Base-by-base conservation (phyloP, 805 yeast genomes). In the Metschnikowia hibisci region DNA sequence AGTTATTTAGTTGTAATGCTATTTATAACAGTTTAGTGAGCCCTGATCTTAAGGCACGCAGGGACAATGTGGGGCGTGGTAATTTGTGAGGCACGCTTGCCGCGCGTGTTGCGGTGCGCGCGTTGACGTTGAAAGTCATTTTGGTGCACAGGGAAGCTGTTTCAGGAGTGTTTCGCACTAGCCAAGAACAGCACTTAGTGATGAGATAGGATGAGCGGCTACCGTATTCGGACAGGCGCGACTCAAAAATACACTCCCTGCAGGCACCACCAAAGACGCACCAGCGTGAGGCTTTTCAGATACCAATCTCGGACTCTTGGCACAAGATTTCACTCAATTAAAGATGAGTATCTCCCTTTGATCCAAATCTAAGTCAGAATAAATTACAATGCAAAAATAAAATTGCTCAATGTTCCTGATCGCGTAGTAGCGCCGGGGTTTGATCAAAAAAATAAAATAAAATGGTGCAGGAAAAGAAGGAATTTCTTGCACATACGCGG, bases 151-250 rank as follows among this genome's bases (percentile, higher is more conserved):
- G 32, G 39, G 39, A n/a, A 35, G 11, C 15, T 16, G 32, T 18
- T 35, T 35, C 39, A 15, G 7, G 29, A 9, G 25, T 15, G 31
- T 35, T 35, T 35, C 39, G 39, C 39, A n/a, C 15, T 9, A 14
- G 8, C 9, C 32, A 3, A 6, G 26, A 6, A 23, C 26, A 4
- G 16, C 39, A 20, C 23, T 13, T 31, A 10, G n/a, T 6, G 39
- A 27, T 35, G 25, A 35, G 32, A 12, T 26, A 18, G 32, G 39
- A n/a, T 7, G 18, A 26, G 15, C 9, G 6, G 8, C 22, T 18
- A 25, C 39, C 32, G 32, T 16, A 14, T 27, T 18, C 12, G 32
- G 20, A 9, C 14, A n/a, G n/a, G 13, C 8, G 32, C 39, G 39
- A 30, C 32, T 31, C 6, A 8, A 35, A n/a, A n/a, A 16, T 18